Evolutionary conservation across 352 stramenopile genomes (phyloP).

Genomic region (Hyaloperonospora arabidopsidis): DNA sequence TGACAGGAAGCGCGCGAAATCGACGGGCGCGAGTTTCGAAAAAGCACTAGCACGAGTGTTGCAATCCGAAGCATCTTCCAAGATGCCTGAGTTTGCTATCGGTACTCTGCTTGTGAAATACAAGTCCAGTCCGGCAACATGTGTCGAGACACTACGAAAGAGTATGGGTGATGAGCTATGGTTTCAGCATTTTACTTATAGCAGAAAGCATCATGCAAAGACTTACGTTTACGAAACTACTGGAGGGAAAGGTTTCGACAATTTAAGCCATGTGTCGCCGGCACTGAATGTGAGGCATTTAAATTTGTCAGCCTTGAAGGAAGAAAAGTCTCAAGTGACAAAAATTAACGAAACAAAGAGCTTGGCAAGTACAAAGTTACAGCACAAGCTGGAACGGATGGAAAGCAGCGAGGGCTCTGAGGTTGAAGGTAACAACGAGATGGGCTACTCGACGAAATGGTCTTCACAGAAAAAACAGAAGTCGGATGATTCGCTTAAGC

Average conservation of each 20-base stretch:
- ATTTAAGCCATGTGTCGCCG: constrained; percentile 4
- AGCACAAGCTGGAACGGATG: constrained; percentile 2
- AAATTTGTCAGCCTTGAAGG: constrained; percentile 3
- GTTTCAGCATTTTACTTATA: constrained; percentile 40
- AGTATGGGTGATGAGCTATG: constrained; percentile 36
- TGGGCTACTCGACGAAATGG: constrained; percentile 1
- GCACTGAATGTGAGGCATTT: neutral
- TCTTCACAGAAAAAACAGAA: constrained; percentile 8
- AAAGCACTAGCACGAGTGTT: constrained; percentile 28
- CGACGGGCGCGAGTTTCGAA: constrained; percentile 35
- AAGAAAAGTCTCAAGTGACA: neutral
- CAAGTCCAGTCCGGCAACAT: constrained; percentile 15
- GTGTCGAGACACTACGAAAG: constrained; percentile 29
- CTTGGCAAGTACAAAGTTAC: constrained; percentile 2
- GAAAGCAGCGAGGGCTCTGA: constrained; percentile 11
- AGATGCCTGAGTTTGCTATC: constrained; percentile 42
- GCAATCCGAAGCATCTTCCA: constrained; percentile 35
- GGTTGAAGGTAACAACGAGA: neutral
- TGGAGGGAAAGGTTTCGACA: constrained; percentile 5
- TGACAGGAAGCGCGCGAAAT: constrained; percentile 26
- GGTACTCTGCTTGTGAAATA: constrained; percentile 42
- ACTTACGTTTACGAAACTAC: constrained; percentile 23
- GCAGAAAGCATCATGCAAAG: constrained; percentile 29
- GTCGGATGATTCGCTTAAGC: neutral
- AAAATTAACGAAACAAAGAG: constrained; percentile 5